Evolutionary conservation across 352 stramenopile species (phyloP).

Genomic region (Pythium myriotylum): DNA sequence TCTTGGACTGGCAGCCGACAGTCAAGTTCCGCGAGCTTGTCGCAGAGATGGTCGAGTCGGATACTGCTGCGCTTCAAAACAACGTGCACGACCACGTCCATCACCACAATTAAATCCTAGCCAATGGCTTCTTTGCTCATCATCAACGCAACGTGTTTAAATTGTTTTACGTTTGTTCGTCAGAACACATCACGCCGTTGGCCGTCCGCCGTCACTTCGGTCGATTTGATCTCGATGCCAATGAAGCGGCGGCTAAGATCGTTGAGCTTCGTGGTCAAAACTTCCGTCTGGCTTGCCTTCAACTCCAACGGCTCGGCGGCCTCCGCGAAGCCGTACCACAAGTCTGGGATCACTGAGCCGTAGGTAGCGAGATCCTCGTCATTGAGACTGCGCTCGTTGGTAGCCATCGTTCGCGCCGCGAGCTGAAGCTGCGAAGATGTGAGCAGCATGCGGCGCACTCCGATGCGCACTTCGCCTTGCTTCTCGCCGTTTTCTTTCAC

Average conservation of each 20-base stretch:
- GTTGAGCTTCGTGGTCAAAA: slow-evolving; percentile 60
- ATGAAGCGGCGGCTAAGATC: slow-evolving; percentile 60
- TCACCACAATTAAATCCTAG: slow-evolving; percentile 22
- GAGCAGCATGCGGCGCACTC: slow-evolving; percentile 59
- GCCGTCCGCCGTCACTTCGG: slow-evolving; percentile 31
- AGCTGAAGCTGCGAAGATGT: slow-evolving; percentile 53
- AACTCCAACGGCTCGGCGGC: slow-evolving; percentile 34
- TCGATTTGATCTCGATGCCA: slow-evolving; percentile 47
- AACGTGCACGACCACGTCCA: slow-evolving; percentile 23
- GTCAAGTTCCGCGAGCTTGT: slow-evolving; percentile 94
- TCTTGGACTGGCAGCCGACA: slow-evolving; percentile 92
- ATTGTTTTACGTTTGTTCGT: background rate
- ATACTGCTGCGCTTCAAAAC: slow-evolving; percentile 17
- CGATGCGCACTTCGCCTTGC: slow-evolving; percentile 48
- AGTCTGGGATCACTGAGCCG: slow-evolving; percentile 52
- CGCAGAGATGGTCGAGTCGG: slow-evolving; percentile 93
- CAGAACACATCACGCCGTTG: slow-evolving; percentile 69
- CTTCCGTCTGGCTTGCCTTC: slow-evolving; percentile 36
- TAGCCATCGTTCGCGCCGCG: slow-evolving; percentile 44
- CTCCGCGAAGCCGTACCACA: slow-evolving; percentile 63
- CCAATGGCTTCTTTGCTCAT: background rate
- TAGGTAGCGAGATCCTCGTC: slow-evolving; percentile 47
- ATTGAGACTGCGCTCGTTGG: slow-evolving; percentile 44
- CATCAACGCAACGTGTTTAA: background rate
- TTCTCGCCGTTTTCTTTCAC: slow-evolving; percentile 61